phyloP scores from a whole-genome alignment of 208 protist genomes.

The Spongospora subterranea region DNA sequence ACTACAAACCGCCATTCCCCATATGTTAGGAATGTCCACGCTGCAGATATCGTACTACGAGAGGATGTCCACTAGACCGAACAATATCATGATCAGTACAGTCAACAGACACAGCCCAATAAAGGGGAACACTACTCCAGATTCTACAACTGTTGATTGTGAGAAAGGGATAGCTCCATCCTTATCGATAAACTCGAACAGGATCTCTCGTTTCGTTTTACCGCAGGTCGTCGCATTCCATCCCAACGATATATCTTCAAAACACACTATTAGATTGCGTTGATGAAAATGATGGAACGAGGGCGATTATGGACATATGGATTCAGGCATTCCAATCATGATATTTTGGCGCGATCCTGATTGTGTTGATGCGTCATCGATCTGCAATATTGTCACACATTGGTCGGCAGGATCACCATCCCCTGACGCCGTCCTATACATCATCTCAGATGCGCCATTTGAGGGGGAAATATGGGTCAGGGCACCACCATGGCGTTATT shows the following conservation, averaged over 20 bases:
- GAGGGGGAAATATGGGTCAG: not conserved
- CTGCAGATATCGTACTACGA: not conserved
- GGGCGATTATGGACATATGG: not conserved
- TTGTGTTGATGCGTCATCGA: not conserved
- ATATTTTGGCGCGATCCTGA: slow-evolving; percentile 13
- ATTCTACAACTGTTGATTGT: not conserved
- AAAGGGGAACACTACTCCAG: not conserved
- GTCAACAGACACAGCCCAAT: not conserved
- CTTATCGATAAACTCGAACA: slow-evolving; percentile 23
- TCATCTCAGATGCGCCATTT: not conserved
- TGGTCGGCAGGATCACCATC: too few relatives aligned
- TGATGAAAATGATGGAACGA: not conserved
- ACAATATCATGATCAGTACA: not conserved
- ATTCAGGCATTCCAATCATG: not conserved
- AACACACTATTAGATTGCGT: not conserved
- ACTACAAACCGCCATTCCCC: slow-evolving; percentile 19
- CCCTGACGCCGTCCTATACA: too few relatives aligned
- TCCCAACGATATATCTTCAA: not conserved
- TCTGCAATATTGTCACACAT: not conserved
- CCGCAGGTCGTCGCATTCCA: not conserved
- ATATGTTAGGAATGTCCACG: not conserved
- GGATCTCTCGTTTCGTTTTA: not conserved
- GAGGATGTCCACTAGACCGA: slow-evolving; percentile 27
- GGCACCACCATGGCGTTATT: not conserved
- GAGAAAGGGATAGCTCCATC: not conserved